Base-by-base conservation (phyloP, 106 monocot species). In the Allium sativum region DNA sequence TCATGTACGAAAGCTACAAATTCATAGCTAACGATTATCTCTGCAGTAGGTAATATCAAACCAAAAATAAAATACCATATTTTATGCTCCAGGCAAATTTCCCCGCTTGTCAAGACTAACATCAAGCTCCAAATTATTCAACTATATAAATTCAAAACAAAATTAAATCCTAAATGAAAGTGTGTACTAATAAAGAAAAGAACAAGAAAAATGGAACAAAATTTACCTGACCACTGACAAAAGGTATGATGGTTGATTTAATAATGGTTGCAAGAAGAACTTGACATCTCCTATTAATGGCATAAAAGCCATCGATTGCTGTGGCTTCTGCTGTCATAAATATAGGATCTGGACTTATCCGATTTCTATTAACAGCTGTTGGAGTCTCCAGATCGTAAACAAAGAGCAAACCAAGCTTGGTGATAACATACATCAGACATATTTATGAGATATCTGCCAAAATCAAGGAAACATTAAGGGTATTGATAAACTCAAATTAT, bases 321-420 rank as follows among this genome's bases (percentile, higher is more conserved):
- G 90, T 84, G 73, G 90, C 86, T 74, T 96, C 95, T 18, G 90
- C 54, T 56, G 95, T 96, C 48, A 96, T 72, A 73, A 96, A 96
- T 64, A 96, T 96, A 58, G 95, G 95, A 74, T 96, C 95, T 55
- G 95, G 87, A 71, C 95, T 96, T 60, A 96, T 96, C 62, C 95
- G 66, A 63, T 96, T 96, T 78, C 95, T 87, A 55, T 96, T 90
- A 48, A 96, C 90, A 64, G 95, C 95, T 59, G 90, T 76, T 50
- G 95, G 84, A 9, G 90, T 87, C 59, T 96, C 95, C 73, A 96
- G 70, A 82, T 96, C 95, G 72, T 96, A 96, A 21, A 96, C 95
- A 81, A 96, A 96, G 6, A 96, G 71, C 20, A 96, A 79, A 45
- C 95, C 95, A 68, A 96, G 95, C 62, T 96, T 96, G 48, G 95